These are phyloP conservation scores for Hagleromyces aurorensis DNA, from an alignment of 805 yeast species.

Conservation along the genomic window DNA sequence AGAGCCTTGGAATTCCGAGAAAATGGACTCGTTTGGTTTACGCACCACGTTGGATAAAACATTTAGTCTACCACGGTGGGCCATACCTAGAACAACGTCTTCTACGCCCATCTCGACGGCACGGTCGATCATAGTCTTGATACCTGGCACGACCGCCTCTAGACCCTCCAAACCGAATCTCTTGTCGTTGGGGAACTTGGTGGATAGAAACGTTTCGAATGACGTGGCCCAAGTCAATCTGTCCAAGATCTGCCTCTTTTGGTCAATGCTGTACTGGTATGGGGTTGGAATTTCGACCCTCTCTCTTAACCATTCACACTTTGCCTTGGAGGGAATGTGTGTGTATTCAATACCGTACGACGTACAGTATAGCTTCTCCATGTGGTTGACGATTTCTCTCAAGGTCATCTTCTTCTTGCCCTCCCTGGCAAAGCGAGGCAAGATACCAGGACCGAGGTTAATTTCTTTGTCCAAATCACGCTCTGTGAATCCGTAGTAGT, in stretches of 20 bases:
- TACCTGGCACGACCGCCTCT: slow-evolving; percentile 93
- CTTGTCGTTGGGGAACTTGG: slow-evolving; percentile 97
- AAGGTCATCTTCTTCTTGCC: slow-evolving; percentile 58
- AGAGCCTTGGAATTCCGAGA: slow-evolving; percentile 91
- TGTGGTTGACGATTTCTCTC: slow-evolving; percentile 65
- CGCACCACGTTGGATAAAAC: slow-evolving; percentile 97
- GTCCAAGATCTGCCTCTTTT: slow-evolving; percentile 93
- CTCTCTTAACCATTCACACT: slow-evolving; percentile 98
- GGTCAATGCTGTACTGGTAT: slow-evolving; percentile 72
- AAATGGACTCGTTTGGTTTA: slow-evolving; percentile 96
- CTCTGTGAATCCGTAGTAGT: slow-evolving; percentile 85
- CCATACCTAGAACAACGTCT: slow-evolving; percentile 98
- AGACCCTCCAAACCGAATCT: slow-evolving; percentile 99
- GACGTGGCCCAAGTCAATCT: slow-evolving; percentile 94
- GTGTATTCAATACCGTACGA: slow-evolving; percentile 91
- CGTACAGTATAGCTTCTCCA: slow-evolving; percentile 82
- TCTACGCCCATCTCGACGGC: slow-evolving; percentile 89
- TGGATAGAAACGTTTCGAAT: slow-evolving; percentile 85
- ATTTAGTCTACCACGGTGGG: slow-evolving; percentile 98
- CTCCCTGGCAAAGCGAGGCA: slow-evolving; percentile 76
- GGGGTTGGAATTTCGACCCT: slow-evolving; percentile 90
- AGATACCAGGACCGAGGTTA: slow-evolving; percentile 93
- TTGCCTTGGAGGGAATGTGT: slow-evolving; percentile 90
- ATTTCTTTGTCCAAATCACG: slow-evolving; percentile 76
- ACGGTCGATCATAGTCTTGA: slow-evolving; percentile 90